Evolutionary conservation across 345 rosid genomes (phyloP).

Genomic region (Brassica rapa): DNA sequence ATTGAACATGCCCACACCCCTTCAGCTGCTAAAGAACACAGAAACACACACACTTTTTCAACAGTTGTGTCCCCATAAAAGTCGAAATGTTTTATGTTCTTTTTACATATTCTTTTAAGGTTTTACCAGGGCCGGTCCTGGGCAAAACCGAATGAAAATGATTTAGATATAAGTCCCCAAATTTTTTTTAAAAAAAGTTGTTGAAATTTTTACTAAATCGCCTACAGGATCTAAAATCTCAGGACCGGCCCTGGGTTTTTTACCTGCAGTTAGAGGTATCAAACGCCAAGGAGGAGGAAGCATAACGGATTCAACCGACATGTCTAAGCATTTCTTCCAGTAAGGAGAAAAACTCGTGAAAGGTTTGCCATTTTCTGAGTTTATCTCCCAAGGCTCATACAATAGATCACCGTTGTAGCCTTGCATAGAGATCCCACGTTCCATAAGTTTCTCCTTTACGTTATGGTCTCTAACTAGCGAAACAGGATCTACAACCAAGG

Average conservation of each 20-base stretch:
- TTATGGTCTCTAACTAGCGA: conserved; percentile 84
- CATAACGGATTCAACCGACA: conserved; percentile 62
- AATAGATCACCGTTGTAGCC: conserved; percentile 86
- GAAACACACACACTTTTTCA: too few relatives aligned
- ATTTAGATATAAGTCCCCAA: too few relatives aligned
- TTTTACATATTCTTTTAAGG: too few relatives aligned
- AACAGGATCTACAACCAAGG: conserved; percentile 59
- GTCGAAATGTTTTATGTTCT: too few relatives aligned
- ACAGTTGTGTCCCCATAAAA: too few relatives aligned
- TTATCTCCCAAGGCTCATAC: conserved; percentile 93
- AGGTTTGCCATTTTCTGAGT: conserved; percentile 63
- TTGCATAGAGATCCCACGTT: conserved; percentile 75
- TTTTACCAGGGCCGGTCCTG: too few relatives aligned
- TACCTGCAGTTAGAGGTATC: conserved; percentile 41
- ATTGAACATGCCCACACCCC: conserved; percentile 54
- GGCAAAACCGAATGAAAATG: too few relatives aligned
- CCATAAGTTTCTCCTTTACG: conserved; percentile 70
- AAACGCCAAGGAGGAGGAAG: conserved; percentile 75
- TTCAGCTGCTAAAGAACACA: conserved; percentile 37
- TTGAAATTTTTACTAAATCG: too few relatives aligned
- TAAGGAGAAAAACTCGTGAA: conserved; percentile 66
- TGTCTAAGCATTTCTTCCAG: conserved; percentile 74
- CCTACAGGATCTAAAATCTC: too few relatives aligned
- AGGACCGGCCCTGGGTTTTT: too few relatives aligned
- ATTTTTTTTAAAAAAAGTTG: too few relatives aligned